phyloP scores from a whole-genome alignment of 2,329 filamentous ascomycete genomes.

The Nigrospora oryzae region DNA sequence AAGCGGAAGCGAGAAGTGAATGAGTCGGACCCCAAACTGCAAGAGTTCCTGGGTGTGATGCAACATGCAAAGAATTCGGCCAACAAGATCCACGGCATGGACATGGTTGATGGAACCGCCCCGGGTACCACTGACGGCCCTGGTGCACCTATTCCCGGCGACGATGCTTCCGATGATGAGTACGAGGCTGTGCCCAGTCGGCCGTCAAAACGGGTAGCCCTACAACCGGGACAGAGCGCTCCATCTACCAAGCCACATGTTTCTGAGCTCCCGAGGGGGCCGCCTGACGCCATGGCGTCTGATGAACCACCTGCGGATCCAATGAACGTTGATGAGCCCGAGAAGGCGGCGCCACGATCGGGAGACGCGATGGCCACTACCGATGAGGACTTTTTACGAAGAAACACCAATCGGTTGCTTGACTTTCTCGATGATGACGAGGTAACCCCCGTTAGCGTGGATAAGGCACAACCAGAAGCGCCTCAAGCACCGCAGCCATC shows the following conservation, averaged over 20 bases:
- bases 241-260: background rate
- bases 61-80: constrained; percentile 52
- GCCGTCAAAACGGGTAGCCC: constrained; percentile 34
- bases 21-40: constrained; percentile 67
- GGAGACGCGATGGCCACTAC: constrained; percentile 37
- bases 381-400: constrained; percentile 88
- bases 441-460: background rate
- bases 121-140: constrained; percentile 12
- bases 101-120: constrained; percentile 6
- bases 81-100: constrained; percentile 51
- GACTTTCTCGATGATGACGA: constrained; percentile 76
- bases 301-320: background rate
- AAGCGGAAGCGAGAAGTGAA: constrained; percentile 62
- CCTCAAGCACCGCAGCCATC: background rate
- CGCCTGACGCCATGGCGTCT: too few species aligned
- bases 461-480: background rate
- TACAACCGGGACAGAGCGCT: constrained; percentile 18
- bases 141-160: constrained; percentile 33
- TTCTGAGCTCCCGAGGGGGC: too few species aligned
- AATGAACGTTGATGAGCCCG: background rate
- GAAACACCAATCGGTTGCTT: constrained; percentile 75
- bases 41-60: constrained; percentile 83
- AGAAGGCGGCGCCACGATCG: constrained; percentile 3
- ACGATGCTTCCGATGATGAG: constrained; percentile 63
- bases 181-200: constrained; percentile 59